Base-by-base conservation (phyloP, 306 rosid species). In the Acacia confusa region DNA sequence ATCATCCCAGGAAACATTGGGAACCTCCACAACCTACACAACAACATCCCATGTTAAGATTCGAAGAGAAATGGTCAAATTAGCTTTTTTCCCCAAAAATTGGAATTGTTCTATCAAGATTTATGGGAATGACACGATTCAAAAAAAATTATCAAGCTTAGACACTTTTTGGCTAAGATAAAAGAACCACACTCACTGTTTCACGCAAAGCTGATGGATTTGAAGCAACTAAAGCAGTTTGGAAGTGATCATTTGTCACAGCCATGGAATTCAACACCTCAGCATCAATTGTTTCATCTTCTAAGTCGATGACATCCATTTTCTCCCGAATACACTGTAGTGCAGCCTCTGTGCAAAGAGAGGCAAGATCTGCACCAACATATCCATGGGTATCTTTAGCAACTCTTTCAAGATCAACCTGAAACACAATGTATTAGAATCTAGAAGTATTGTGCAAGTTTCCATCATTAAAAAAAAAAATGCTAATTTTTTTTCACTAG, bases 121-220 rank as follows among this genome's bases (percentile, higher is more conserved):
- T 41, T 43, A 30, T 40, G 4, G 53, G 16, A 24, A 5, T 34
- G 34, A 5, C 27, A 66, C 68, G 50, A 80, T 28, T 24, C 15
- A 6, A 40, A 80, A 63, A 71, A 22, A 25, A 24, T 24, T 28
- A 63, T 72, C 30, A 24, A 19, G 71, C 16, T 71, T 25, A n/a
- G 47, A 70, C 55, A 9, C 52, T 17, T 72, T 16, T 27, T 22
- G 38, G 58, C 65, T 14, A 48, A 70, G 68, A 73, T 27, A 78
- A 14, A 67, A 36, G 64, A 30, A 47, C 74, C 53, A 83, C 10
- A 82, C 95, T 86, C 84, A 91, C 95, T 28, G 92, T 91, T 89
- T 91, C 95, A 15, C 95, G 89, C 83, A 91, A 80, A 13, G 95
- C 95, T 6, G 95, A 89, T 17, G 95, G 95, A 79, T 91, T 91